Evolutionary conservation across 2,329 filamentous ascomycete genomes (phyloP).

Genomic region (Microdochium nivale): DNA sequence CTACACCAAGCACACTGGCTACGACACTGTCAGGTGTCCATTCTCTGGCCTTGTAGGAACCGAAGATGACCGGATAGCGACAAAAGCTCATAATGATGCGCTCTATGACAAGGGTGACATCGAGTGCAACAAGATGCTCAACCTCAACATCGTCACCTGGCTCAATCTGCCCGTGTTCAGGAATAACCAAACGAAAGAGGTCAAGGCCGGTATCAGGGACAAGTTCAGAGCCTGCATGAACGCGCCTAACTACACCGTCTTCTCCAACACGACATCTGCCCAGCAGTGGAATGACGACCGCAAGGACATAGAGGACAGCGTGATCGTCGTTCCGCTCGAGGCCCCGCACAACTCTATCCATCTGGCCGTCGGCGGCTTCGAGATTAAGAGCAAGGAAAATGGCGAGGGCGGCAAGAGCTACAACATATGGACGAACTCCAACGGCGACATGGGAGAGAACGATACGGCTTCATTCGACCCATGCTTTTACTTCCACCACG

Average conservation of each 20-base stretch:
- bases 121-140: background rate
- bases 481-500: slow-evolving; percentile 23
- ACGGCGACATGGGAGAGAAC: slow-evolving; percentile 24
- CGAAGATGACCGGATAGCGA: background rate
- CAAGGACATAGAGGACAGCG: background rate
- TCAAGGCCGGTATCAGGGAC: background rate
- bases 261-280: slow-evolving; percentile 19
- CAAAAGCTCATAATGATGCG: background rate
- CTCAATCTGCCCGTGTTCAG: background rate
- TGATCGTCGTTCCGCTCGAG: slow-evolving; percentile 21
- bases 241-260: slow-evolving; percentile 23
- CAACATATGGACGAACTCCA: slow-evolving; percentile 20
- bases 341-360: slow-evolving; percentile 34
- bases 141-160: background rate
- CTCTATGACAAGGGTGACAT: background rate
- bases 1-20: slow-evolving; percentile 5
- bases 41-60: slow-evolving; percentile 7
- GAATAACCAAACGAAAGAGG: background rate
- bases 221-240: slow-evolving; percentile 13
- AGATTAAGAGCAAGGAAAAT: slow-evolving; percentile 26
- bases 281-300: slow-evolving; percentile 11
- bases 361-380: slow-evolving; percentile 25
- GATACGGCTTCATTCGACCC: slow-evolving; percentile 23
- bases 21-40: slow-evolving; percentile 7
- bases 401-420: slow-evolving; percentile 22